Percentiles rank a stretch among this genome's conserved stretches.
Conservation (phyloP, 441 rosid species). For the Isatis lusitanica region DNA sequence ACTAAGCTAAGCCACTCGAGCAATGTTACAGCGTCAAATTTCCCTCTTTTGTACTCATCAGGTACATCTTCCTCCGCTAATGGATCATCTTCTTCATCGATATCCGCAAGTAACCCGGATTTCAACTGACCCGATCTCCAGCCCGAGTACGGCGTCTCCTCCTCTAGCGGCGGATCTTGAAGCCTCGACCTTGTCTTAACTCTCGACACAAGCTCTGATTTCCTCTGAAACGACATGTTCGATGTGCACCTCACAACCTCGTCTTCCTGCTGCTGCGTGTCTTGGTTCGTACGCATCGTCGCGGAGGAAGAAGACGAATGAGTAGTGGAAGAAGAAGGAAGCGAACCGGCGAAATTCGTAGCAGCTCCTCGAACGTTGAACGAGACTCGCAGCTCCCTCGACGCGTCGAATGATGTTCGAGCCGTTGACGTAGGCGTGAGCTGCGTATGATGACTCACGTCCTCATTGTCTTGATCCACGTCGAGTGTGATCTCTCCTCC, state of each 20-base stretch:
- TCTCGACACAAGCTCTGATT: conserved; percentile 41
- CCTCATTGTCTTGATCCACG: conserved; percentile 58
- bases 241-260: conserved; percentile 51
- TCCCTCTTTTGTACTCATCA: conserved; percentile 44
- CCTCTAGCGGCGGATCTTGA: conserved; percentile 50
- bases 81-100: conserved; percentile 64
- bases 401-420: conserved; percentile 22
- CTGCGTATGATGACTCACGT: conserved; percentile 30
- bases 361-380: conserved; percentile 44
- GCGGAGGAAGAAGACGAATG: conserved; percentile 22
- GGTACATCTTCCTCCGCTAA: conserved; percentile 67
- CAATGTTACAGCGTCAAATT: conserved; percentile 42
- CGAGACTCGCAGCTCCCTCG: conserved; percentile 53
- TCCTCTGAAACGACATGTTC: conserved; percentile 43
- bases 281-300: conserved; percentile 33
- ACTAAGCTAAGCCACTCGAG: conserved; percentile 75
- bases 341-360: conserved; percentile 1
- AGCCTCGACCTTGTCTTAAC: conserved; percentile 66
- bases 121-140: conserved; percentile 51
- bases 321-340: conserved; percentile 22
- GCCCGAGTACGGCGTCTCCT: conserved; percentile 36
- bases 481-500: conserved; percentile 64
- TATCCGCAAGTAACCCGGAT: conserved; percentile 42
- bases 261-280: conserved; percentile 16
- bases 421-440: conserved; percentile 32